Conservation (phyloP, 306 rosid genomes). For the Ormosia semicastrata region DNA sequence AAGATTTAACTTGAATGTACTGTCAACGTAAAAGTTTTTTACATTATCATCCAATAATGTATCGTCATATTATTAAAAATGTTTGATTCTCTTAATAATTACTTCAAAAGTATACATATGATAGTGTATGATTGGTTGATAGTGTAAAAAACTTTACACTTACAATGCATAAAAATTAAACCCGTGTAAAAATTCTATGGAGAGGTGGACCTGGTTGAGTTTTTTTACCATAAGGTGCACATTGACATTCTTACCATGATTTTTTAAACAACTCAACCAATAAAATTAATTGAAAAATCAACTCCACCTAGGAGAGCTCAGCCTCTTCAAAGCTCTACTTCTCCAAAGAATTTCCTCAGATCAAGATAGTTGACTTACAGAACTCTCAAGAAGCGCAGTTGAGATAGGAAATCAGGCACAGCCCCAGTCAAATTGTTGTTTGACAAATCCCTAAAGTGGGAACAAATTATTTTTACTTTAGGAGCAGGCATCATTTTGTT, state of each 20-base stretch:
- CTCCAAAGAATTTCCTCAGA: neutral
- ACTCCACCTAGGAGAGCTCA: neutral
- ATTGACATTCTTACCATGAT: conserved; percentile 2
- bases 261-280: neutral
- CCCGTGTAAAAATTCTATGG: neutral
- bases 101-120: too few species aligned
- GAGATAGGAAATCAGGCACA: conserved; percentile 34
- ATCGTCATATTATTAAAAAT: too few species aligned
- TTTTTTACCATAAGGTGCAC: neutral
- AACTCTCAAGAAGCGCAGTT: conserved; percentile 29
- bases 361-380: conserved; percentile 30
- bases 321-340: neutral
- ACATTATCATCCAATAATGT: too few species aligned
- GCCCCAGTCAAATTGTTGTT: conserved; percentile 37
- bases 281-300: neutral
- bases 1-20: too few species aligned
- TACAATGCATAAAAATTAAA: too few species aligned
- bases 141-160: too few species aligned
- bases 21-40: too few species aligned
- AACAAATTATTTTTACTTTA: neutral
- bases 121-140: too few species aligned
- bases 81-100: too few species aligned
- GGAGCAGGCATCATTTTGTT: neutral
- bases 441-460: conserved; percentile 37
- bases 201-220: neutral